Base-by-base conservation (phyloP, 306 rosid genomes). In the Urtica urens region DNA sequence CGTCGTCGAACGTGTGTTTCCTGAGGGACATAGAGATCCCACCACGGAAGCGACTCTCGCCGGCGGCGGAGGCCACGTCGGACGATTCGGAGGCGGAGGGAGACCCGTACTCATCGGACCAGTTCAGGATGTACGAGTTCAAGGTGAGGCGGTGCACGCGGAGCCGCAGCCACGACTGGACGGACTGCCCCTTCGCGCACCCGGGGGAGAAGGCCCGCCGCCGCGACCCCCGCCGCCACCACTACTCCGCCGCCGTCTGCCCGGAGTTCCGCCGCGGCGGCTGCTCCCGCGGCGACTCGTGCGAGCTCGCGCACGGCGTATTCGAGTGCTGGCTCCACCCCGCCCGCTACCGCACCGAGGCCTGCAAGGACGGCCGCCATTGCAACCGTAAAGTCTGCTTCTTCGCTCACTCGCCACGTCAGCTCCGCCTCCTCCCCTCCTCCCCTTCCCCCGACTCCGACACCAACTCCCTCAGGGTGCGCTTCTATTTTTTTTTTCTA, bases 101-200 rank as follows among this genome's bases (percentile, higher is more conserved):
- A n/a, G n/a, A 88, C 46, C 93, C 86, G 0, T 84, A 77, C 47
- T 63, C 93, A 26, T 77, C 93, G 2, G 97, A 90, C 13, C 69
- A 76, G 26, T 90, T 90, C 64, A 77, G 95, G 3, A 90, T 90
- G 87, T 90, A 61, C 24, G 97, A 90, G 73, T 90, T 84, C 67
- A 90, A 90, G 74, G 73, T 90, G 39, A 79, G 95, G 12, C 71
- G 79, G 2, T 90, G 97, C 60, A 78, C 77, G 1, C 87, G 97
- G 4, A 77, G 84, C 70, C 80, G 97, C 26, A 90, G 95, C 66
- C 97, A 90, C 38, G 97, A 90, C 65, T 90, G 97, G 97, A 90
- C 97, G 1, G 92, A 90, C 63, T 90, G 97, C 30, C 93, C 97
- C 1, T 90, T 81, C 1, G 80, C 82, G 1, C 97, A 90, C 7